phyloP scores from a whole-genome alignment of 805 yeast genomes.

The Starmerella davenportii region DNA sequence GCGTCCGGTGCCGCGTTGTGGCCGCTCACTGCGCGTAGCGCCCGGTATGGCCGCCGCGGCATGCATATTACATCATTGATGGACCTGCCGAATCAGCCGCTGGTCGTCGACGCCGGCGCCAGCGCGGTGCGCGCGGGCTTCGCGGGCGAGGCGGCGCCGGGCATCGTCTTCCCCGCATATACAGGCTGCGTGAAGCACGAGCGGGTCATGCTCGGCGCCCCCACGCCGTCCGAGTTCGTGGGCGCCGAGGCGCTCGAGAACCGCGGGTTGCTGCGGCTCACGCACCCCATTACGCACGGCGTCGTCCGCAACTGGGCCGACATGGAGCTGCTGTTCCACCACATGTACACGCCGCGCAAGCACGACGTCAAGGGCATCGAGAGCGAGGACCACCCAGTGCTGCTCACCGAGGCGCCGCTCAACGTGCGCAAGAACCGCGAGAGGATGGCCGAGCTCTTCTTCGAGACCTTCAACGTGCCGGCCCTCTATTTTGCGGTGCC shows the following conservation, averaged over 20 bases:
- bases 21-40: too few relatives aligned
- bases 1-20: too few relatives aligned
- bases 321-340: slow-evolving; percentile 68
- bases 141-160: slow-evolving; percentile 80
- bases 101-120: slow-evolving; percentile 66
- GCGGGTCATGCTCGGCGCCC: slow-evolving; percentile 59
- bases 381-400: slow-evolving; percentile 69
- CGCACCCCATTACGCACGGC: slow-evolving; percentile 68
- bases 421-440: slow-evolving; percentile 50
- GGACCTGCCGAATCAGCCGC: slow-evolving; percentile 32
- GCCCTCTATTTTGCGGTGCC: slow-evolving; percentile 58
- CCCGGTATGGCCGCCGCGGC: too few relatives aligned
- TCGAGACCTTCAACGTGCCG: slow-evolving; percentile 58
- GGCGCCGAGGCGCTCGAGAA: slow-evolving; percentile 60
- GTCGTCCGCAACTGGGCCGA: slow-evolving; percentile 67
- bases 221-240: slow-evolving; percentile 48
- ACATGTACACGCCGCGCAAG: slow-evolving; percentile 27
- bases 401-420: slow-evolving; percentile 78
- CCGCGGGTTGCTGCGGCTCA: slow-evolving; percentile 55
- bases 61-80: not conserved
- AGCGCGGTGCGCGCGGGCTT: slow-evolving; percentile 77
- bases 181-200: slow-evolving; percentile 74
- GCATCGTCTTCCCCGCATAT: slow-evolving; percentile 40
- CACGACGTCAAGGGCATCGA: slow-evolving; percentile 35
- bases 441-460: slow-evolving; percentile 42